Percentiles rank a stretch among this genome's conserved stretches.
Conservation (phyloP, 352 stramenopile species). For the Phytophthora hybrid region DNA sequence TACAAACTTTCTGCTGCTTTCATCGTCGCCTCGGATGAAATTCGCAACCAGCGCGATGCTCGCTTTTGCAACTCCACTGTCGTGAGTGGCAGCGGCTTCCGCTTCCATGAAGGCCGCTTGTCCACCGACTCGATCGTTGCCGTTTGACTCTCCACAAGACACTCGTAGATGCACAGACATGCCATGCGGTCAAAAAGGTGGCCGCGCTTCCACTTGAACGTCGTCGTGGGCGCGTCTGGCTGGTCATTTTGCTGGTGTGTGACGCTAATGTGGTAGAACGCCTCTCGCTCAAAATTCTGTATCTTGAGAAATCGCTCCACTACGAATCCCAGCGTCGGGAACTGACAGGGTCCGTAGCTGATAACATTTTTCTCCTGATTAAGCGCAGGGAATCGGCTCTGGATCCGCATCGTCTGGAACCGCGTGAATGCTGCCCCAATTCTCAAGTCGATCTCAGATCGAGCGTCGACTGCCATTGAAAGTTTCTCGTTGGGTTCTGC, state of each 20-base stretch:
- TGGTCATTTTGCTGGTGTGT: slow-evolving; percentile 67
- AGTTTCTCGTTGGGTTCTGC: slow-evolving; percentile 81
- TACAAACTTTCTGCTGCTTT: slow-evolving; percentile 96
- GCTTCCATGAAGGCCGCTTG: slow-evolving; percentile 92
- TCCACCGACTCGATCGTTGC: slow-evolving; percentile 75
- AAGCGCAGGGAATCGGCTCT: slow-evolving; percentile 77
- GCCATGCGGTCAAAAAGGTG: slow-evolving; percentile 96
- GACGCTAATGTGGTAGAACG: slow-evolving; percentile 97
- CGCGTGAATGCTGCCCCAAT: slow-evolving; percentile 95
- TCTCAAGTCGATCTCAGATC: slow-evolving; percentile 95
- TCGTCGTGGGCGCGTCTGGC: slow-evolving; percentile 66
- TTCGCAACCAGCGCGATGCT: slow-evolving; percentile 94
- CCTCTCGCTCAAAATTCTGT: slow-evolving; percentile 96
- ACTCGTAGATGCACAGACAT: slow-evolving; percentile 94
- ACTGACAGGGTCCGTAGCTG: slow-evolving; percentile 99
- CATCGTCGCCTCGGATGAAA: slow-evolving; percentile 98
- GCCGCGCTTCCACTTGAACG: slow-evolving; percentile 95
- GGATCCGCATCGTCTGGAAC: slow-evolving; percentile 96
- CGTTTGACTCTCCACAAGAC: slow-evolving; percentile 66
- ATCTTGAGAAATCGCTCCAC: slow-evolving; percentile 95
- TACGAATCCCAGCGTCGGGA: slow-evolving; percentile 98
- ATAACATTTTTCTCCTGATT: slow-evolving; percentile 91
- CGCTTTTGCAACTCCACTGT: slow-evolving; percentile 99
- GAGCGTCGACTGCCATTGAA: slow-evolving; percentile 88
- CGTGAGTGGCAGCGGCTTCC: slow-evolving; percentile 96